Base-by-base conservation (phyloP, 2,329 filamentous ascomycete species). In the Diaporthe australafricana region DNA sequence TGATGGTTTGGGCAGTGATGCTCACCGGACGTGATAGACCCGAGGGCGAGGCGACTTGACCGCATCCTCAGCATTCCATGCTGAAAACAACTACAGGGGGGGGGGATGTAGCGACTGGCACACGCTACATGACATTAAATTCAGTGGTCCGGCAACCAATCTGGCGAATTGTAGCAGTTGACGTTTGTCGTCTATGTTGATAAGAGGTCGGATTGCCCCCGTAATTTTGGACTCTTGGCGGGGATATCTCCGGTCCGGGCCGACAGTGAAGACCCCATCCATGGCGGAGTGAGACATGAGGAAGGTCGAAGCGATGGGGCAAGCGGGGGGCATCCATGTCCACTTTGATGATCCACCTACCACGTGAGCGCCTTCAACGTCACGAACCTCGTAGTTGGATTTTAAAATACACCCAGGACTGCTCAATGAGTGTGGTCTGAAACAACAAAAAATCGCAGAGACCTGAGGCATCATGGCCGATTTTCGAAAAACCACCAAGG, bases 401-500 rank as follows among this genome's bases (percentile, higher is more conserved):
- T 40, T 60, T 35, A 35, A 60, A 40, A 30, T 1, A 40, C 53
- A 25, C 60, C 25, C 35, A 42, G 45, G 6, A 32, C 50, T 38
- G 27, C 32, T 30, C 2, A 12, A 17, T 40, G 7, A 17, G 2
- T 16, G 5, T 8, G 4, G 4, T 16, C 4, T 12, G 16, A 12
- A 5, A n/a, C 32, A 25, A 8, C 22, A 25, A 47, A 12, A 0
- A 1, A 5, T 20, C 20, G 14, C n/a, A 52, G n/a, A 27, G 6
- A 32, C 5, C 22, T 27, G 5, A 5, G 22, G 60, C 5, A 45
- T 14, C 16, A 80, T 80, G 79, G 70, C 76, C 17, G 27, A 48
- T 5, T 74, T 73, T 17, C 77, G 78, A 9, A 62, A 67, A 66
- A 74, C 72, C 30, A 78, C 75, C 9, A 80, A 76, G 45, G 74